phyloP scores from a whole-genome alignment of 2,329 filamentous ascomycete species.

The Pyrenophora graminea region DNA sequence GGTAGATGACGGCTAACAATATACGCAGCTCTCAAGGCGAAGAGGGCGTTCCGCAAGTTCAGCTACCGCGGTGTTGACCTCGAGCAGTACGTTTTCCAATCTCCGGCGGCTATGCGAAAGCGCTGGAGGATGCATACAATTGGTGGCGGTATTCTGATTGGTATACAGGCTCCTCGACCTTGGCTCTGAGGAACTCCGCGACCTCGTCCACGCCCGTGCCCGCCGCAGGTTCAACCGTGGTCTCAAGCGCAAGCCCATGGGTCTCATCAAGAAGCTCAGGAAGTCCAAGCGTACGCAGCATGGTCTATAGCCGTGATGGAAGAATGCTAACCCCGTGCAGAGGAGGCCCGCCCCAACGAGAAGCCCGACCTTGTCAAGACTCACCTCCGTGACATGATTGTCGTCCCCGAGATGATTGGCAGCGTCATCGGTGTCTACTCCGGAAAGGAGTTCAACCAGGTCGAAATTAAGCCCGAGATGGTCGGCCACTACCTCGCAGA shows the following conservation, averaged over 20 bases:
- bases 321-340: slow-evolving; percentile 5
- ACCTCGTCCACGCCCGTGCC: slow-evolving; percentile 98
- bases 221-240: slow-evolving; percentile 99
- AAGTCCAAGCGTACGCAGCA: slow-evolving; percentile 64
- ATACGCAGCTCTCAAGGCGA: slow-evolving; percentile 90
- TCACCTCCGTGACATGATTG: slow-evolving; percentile 99
- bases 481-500: slow-evolving; percentile 99
- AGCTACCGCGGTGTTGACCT: slow-evolving; percentile 99
- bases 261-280: slow-evolving; percentile 99
- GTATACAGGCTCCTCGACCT: slow-evolving; percentile 89
- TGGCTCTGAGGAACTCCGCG: slow-evolving; percentile 95
- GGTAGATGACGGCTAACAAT: slow-evolving; percentile 33
- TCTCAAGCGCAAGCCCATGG: slow-evolving; percentile 99
- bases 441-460: slow-evolving; percentile 99
- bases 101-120: background rate
- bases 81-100: slow-evolving; percentile 77
- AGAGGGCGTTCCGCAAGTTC: slow-evolving; percentile 99
- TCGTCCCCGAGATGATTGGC: slow-evolving; percentile 99
- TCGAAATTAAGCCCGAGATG: slow-evolving; percentile 99
- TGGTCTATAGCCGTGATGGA: background rate
- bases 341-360: slow-evolving; percentile 76
- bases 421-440: slow-evolving; percentile 99
- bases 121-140: slow-evolving; percentile 1
- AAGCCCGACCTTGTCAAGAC: slow-evolving; percentile 99
- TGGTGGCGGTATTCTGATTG: slow-evolving; percentile 23